Base-by-base conservation (phyloP, 148 eudicot genomes). In the Vaccinium myrtillus region DNA sequence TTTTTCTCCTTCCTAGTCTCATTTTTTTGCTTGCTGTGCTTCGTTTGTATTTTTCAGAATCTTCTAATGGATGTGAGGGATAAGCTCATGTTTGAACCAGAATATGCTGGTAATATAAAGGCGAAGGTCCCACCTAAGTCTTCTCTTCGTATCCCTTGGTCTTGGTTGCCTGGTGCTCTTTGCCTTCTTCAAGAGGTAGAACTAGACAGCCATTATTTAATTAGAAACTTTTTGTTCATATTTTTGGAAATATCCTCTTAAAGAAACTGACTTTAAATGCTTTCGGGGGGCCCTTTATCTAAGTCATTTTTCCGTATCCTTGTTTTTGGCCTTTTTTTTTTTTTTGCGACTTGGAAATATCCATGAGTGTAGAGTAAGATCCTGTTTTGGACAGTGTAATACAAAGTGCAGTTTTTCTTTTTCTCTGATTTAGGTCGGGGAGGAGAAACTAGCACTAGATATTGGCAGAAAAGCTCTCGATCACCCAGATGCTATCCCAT, bases 111-210 rank as follows among this genome's bases (percentile, higher is more conserved):
- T 65, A 89, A 94, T 89, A n/a, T 83, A 51, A 95, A 91, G 87
- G 98, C 92, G 76, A 97, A 93, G 81, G 87, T 94, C 87, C 94
- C 90, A 69, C 99, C 99, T 32, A 97, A 91, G 86, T 87, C 94
- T 78, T 89, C 96, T 83, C 89, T 97, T 81, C 90, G 94, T 61
- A 91, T 97, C 84, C 96, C 98, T 59, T 95, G 98, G 99, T 90
- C 93, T 87, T 97, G 98, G 98, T 87, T 97, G 85, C 92, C 99
- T 79, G 96, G 93, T 86, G 99, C 98, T 82, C 95, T 97, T 84
- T 94, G 95, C 90, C 95, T 97, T 87, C 99, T 97, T 87, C 99
- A 97, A 89, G 99, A 97, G 98, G 99, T 95, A 90, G 67, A 76
- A 75, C 70, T 69, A 18, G 10, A 63, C 30, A 43, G 6, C 54